Evolutionary conservation across 169 alveolate genomes (phyloP).

Genomic region (Plasmodium inui): DNA sequence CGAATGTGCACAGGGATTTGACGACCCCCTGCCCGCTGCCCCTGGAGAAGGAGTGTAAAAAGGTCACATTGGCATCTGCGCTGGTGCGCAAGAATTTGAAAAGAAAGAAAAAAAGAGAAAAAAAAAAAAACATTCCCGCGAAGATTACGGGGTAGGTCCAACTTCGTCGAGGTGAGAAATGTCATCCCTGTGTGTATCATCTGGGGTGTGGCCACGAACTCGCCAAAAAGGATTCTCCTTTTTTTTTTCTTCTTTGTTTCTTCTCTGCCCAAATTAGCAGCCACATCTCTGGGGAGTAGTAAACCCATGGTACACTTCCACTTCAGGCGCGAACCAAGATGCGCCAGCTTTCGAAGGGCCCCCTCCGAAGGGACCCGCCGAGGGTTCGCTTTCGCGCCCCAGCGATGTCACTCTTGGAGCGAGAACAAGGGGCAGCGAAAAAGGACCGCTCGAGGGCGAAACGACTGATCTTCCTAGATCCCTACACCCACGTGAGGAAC

Average conservation of each 20-base stretch:
- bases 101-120: too few species aligned
- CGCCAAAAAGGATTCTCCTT: background rate
- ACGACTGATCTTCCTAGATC: background rate
- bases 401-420: too few species aligned
- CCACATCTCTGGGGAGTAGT: too few species aligned
- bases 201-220: background rate
- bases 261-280: too few species aligned
- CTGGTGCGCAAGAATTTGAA: background rate
- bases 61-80: background rate
- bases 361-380: too few species aligned
- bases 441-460: background rate
- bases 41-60: background rate
- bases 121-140: background rate
- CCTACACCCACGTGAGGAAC: background rate
- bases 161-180: background rate
- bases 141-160: background rate
- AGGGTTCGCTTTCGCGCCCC: too few species aligned
- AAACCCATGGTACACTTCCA: too few species aligned
- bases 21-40: background rate
- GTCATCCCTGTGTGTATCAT: background rate
- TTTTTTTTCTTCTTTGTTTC: too few species aligned
- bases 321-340: too few species aligned
- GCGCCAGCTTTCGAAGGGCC: too few species aligned
- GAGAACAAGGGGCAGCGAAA: too few species aligned
- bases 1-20: background rate